Evolutionary conservation across 164 flowering plant genomes (phyloP), one percentile per base, ranked within the genome.

Genomic region (Berberis thunbergii): DNA sequence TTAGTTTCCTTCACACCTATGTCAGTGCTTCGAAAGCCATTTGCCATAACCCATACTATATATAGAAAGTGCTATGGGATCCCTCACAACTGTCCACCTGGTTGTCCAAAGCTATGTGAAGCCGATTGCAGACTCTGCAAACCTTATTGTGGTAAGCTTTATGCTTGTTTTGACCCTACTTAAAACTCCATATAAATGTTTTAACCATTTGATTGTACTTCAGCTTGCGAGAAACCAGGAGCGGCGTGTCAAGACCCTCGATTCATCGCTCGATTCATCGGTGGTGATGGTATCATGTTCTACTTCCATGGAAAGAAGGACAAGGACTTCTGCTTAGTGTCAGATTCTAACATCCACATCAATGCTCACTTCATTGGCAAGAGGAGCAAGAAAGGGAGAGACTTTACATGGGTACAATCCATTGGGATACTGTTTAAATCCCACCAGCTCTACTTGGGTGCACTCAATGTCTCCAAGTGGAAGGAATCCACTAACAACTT

Each of bases 261-360:
- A 2, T 50, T 72, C 62, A 61, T 72, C 1, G 68, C n/a, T n/a
- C n/a, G n/a, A n/a, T n/a, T n/a, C n/a, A n/a, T n/a, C n/a, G n/a
- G 75, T 3, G 71, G 70, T 0, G 75, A 67, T 49, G 71, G 71
- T 26, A 44, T 67, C 50, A 58, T 55, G 61, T 63, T 72, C 52
- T 67, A 72, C 62, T 67, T 72, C 41, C 71, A 72, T 49, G 75
- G 75, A 43, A 68, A 67, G 62, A 72, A 67, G 58, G 58, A 67
- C 57, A 40, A 59, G 41, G 65, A 72, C n/a, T 72, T 67, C 52
- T 54, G 68, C 71, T 45, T 67, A 26, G 59, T 72, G 1, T 67
- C 75, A 4, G 71, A 72, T 39, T 8, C 62, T n/a, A 43, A 50
- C 38, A 4, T 68, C 43, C 75, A 64, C 56, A 53, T 64, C 45